A percentile compares a stretch with the other conserved stretches of the same genome.
Conservation (phyloP, 2,329 filamentous ascomycete genomes). For the Alternaria angustiovoidea region DNA sequence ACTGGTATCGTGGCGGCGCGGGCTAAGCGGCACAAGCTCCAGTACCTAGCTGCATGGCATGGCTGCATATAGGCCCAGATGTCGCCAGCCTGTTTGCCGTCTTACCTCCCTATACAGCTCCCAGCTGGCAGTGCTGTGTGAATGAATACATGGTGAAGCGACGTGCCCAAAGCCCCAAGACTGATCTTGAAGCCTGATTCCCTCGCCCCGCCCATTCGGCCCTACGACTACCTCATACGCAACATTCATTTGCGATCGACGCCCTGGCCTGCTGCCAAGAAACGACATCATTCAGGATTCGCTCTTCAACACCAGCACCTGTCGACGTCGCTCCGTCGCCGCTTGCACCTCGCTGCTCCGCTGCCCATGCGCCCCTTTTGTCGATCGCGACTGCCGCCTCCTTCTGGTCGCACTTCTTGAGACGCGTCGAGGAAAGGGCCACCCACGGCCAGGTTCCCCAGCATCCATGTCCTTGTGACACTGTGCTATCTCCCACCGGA, state of each 20-base stretch:
- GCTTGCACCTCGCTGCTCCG: slow-evolving; percentile 12
- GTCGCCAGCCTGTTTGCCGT: slow-evolving; percentile 11
- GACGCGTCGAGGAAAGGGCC: slow-evolving; percentile 16
- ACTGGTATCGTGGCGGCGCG: slow-evolving; percentile 17
- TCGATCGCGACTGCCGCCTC: slow-evolving; percentile 23
- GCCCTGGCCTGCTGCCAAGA: slow-evolving; percentile 25
- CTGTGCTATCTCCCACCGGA: slow-evolving; percentile 35
- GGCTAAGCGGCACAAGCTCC: slow-evolving; percentile 31
- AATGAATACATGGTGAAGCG: slow-evolving; percentile 22
- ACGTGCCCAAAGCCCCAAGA: slow-evolving; percentile 11
- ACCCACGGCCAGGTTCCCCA: slow-evolving; percentile 21
- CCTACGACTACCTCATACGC: slow-evolving; percentile 23
- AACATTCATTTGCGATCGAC: slow-evolving; percentile 25
- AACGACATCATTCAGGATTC: slow-evolving; percentile 36
- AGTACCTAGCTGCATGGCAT: slow-evolving; percentile 21
- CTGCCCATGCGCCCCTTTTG: slow-evolving; percentile 23
- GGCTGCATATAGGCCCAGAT: slow-evolving; percentile 24
- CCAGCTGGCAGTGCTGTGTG: background rate
- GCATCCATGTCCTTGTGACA: slow-evolving; percentile 52
- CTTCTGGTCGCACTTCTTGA: slow-evolving; percentile 22
- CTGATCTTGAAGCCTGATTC: slow-evolving; percentile 13
- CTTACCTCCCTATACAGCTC: background rate
- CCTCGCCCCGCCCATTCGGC: slow-evolving; percentile 28
- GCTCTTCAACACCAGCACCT: slow-evolving; percentile 17
- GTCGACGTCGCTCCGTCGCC: slow-evolving; percentile 7